Base-by-base conservation (phyloP, 1,139 yeast species). In the Candida sp. region DNA sequence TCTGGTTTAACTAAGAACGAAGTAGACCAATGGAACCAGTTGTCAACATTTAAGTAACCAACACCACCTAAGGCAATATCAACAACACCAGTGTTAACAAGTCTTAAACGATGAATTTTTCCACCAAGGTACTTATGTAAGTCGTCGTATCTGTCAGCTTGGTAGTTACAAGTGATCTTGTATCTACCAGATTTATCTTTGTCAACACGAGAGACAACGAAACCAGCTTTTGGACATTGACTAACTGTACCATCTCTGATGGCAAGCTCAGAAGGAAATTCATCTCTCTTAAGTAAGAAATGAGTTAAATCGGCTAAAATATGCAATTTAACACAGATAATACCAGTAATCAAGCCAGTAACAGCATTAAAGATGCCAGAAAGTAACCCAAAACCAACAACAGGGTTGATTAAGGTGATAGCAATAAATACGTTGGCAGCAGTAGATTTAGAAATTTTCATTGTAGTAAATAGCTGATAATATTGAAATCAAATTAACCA, bases 1-100 rank as follows among this genome's bases (percentile, higher is more conserved):
- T 45, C 44, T 41, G 49, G 46, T 34, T 47, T 34, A 25, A 43
- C 39, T 38, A 43, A 39, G 35, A 47, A 45, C n/a, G 41, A 43
- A 33, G 49, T 42, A 11, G 49, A 40, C 49, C 49, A 47, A 22
- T 42, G 39, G 35, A 45, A 47, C 37, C 48, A 43, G 22, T 40
- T 45, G 19, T 27, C 29, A 38, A 47, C 46, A 7, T 39, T 12
- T 21, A 21, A 22, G 33, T 36, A 34, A 33, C 42, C 43, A 21
- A 21, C 35, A 38, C 46, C 48, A 30, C 21, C 45, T 19, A 47
- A 41, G 5, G 33, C 19, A 41, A 47, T 42, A 39, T 47, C 48
- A 33, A 22, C 29, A 35, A 35, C 38, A 41, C 48, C 48, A 35
- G 49, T 47, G 45, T 48, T 48, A 12, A 36, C 34, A 21, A 47